phyloP scores from a whole-genome alignment of 2,329 filamentous ascomycete genomes.

The Ceratocystis eucalypticola region DNA sequence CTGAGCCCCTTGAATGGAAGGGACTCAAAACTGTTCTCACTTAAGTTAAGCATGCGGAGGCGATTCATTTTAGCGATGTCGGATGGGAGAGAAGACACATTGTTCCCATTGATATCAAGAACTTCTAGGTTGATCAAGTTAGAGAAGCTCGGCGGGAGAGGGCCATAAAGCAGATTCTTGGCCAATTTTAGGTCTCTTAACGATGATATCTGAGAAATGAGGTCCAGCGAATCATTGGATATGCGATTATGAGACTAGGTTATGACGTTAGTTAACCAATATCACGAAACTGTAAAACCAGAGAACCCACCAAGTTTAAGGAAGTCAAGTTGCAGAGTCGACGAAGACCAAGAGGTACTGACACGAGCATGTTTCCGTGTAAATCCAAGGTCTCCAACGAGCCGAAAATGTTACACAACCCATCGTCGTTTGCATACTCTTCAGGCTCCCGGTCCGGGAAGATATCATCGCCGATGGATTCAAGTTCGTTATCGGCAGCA shows the following conservation, averaged over 20 bases:
- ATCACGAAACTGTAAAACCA: neutral
- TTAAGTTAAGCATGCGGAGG: conserved; percentile 64
- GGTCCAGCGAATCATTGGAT: conserved; percentile 54
- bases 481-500: conserved; percentile 80
- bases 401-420: conserved; percentile 63
- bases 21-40: conserved; percentile 60
- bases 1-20: conserved; percentile 58
- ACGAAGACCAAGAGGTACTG: conserved; percentile 62
- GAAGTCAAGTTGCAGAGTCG: conserved; percentile 60
- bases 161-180: conserved; percentile 59
- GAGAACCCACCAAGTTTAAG: conserved; percentile 57
- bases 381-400: conserved; percentile 70
- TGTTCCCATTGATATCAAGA: conserved; percentile 71
- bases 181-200: conserved; percentile 71
- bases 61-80: conserved; percentile 52
- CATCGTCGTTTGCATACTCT: conserved; percentile 37
- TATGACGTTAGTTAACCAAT: conserved; percentile 18
- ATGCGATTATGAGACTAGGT: conserved; percentile 66
- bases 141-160: conserved; percentile 49
- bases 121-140: conserved; percentile 58
- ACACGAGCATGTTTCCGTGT: conserved; percentile 65
- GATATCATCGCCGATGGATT: conserved; percentile 54
- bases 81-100: conserved; percentile 55
- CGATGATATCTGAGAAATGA: conserved; percentile 57
- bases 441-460: conserved; percentile 61